A percentile compares a stretch with the other conserved stretches of the same genome.
Conservation (phyloP, 116 monocot species). For the Zostera marina region DNA sequence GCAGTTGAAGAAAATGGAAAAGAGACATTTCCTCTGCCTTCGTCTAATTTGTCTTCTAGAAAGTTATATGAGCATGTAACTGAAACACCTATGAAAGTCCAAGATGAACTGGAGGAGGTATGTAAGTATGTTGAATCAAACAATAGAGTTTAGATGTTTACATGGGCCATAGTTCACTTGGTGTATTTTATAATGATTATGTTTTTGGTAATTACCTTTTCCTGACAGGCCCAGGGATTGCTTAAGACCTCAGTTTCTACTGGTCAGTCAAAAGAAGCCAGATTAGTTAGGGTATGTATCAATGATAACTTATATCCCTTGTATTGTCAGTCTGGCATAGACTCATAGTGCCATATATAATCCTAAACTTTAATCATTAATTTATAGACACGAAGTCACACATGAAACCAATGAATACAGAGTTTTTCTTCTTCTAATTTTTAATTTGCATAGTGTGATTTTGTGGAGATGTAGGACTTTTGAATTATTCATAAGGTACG, state of each 20-base stretch:
- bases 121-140: too few relatives aligned
- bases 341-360: background rate
- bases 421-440: too few relatives aligned
- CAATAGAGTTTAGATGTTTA: background rate
- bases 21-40: conserved; percentile 13
- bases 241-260: conserved; percentile 63
- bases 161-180: background rate
- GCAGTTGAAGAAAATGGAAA: conserved; percentile 16
- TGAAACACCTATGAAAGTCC: conserved; percentile 30
- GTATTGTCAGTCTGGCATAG: background rate
- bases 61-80: conserved; percentile 24
- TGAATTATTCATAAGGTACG: too few relatives aligned
- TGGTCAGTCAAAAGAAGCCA: conserved; percentile 93
- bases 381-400: too few relatives aligned
- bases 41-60: conserved; percentile 9
- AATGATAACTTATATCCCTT: background rate
- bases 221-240: conserved; percentile 71
- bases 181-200: background rate
- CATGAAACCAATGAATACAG: too few relatives aligned
- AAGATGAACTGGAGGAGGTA: conserved; percentile 94
- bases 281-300: conserved; percentile 66
- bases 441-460: too few relatives aligned
- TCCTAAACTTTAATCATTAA: background rate
- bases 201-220: background rate
- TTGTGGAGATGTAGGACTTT: too few relatives aligned